phyloP scores from a whole-genome alignment of 2,329 filamentous ascomycete species.

The Scedosporium minutisporum region DNA sequence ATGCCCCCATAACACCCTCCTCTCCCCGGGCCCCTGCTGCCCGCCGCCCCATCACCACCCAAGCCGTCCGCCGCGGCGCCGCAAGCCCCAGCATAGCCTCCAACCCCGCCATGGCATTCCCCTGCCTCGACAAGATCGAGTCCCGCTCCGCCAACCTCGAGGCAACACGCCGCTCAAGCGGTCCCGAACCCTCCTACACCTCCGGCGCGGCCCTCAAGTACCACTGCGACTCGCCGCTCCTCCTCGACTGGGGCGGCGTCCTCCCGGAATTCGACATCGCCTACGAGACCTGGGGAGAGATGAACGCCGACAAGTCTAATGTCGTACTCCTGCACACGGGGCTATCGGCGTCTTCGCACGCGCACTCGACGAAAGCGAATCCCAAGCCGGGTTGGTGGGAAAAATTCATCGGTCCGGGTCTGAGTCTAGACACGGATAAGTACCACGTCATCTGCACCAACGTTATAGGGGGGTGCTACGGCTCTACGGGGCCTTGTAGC shows the following conservation, averaged over 20 bases:
- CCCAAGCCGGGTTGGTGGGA: slow-evolving; percentile 96
- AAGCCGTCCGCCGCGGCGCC: slow-evolving; percentile 1
- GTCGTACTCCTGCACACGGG: slow-evolving; percentile 89
- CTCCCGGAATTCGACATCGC: slow-evolving; percentile 81
- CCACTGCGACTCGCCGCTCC: slow-evolving; percentile 61
- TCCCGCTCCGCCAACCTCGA: slow-evolving; percentile 65
- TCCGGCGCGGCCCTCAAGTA: slow-evolving; percentile 74
- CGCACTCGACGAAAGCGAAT: slow-evolving; percentile 81
- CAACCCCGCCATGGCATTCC: slow-evolving; percentile 81
- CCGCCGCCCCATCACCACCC: not conserved
- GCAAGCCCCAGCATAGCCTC: slow-evolving; percentile 33
- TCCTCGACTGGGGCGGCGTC: slow-evolving; percentile 93
- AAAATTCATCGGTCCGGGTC: slow-evolving; percentile 86
- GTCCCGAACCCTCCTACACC: slow-evolving; percentile 91
- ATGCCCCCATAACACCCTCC: not conserved
- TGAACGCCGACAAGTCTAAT: slow-evolving; percentile 76
- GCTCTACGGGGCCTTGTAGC: slow-evolving; percentile 82
- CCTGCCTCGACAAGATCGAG: slow-evolving; percentile 79
- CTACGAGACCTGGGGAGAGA: slow-evolving; percentile 82
- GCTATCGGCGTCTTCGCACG: slow-evolving; percentile 92
- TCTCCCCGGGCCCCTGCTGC: not conserved
- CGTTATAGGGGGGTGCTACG: slow-evolving; percentile 90
- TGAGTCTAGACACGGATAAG: slow-evolving; percentile 78
- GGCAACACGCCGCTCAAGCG: slow-evolving; percentile 44
- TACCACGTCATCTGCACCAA: slow-evolving; percentile 96